Conservation (phyloP, 495 filamentous ascomycete genomes). For the Penicillium macrosclerotiorum region DNA sequence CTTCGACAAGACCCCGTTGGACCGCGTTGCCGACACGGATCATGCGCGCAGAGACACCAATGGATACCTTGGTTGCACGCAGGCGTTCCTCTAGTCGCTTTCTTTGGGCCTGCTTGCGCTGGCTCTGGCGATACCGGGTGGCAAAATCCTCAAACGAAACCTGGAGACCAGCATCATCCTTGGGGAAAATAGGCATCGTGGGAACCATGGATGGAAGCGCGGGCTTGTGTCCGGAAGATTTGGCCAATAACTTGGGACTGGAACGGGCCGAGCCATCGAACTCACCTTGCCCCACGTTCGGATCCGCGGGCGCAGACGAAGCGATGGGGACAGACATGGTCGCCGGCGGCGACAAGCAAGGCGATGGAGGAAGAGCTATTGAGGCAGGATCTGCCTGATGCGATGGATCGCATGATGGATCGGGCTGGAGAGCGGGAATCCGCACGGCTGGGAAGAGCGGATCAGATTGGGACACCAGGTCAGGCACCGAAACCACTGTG, state of each 20-base stretch:
- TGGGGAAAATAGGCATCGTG: constrained; percentile 9
- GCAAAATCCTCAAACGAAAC: constrained; percentile 48
- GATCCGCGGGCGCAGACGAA: constrained; percentile 5
- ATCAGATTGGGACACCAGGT: constrained; percentile 25
- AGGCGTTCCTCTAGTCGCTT: constrained; percentile 42
- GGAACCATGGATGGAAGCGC: constrained; percentile 4
- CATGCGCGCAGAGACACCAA: constrained; percentile 76
- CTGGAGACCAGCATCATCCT: constrained; percentile 25
- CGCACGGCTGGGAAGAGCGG: constrained; percentile 24
- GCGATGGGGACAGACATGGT: constrained; percentile 4
- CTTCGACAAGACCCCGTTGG: constrained; percentile 81
- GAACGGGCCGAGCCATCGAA: constrained; percentile 39
- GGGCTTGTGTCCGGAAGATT: constrained; percentile 18
- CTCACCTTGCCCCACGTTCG: constrained; percentile 37
- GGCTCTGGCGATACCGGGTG: constrained; percentile 38
- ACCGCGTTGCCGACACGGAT: constrained; percentile 73
- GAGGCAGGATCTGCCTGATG: constrained; percentile 22
- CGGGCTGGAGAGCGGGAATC: constrained; percentile 24
- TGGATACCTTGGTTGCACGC: constrained; percentile 56
- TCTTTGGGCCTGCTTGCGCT: constrained; percentile 42
- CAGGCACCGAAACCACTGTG: constrained; percentile 10
- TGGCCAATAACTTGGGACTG: constrained; percentile 32
- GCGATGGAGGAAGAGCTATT: constrained; percentile 28
- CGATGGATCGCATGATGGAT: constrained; percentile 33
- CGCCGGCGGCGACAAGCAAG: constrained; percentile 22